Conservation (phyloP, 805 yeast species). For the Saitoella complicata region DNA sequence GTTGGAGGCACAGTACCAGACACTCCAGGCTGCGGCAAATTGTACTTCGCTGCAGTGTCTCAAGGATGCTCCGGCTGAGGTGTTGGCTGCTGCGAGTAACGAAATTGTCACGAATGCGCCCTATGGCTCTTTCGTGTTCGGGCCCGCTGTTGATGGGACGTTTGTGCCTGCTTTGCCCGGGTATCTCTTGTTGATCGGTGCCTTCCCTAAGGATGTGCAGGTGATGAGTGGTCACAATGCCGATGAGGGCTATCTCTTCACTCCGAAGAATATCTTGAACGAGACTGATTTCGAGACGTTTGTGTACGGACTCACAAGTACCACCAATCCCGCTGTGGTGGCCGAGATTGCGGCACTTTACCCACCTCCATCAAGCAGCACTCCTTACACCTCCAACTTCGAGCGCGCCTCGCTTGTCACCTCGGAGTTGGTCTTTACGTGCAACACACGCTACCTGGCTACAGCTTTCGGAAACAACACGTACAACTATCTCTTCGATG, state of each 20-base stretch:
- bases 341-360: conserved; percentile 5
- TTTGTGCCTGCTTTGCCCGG: conserved; percentile 9
- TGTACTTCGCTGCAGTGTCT: conserved; percentile 9
- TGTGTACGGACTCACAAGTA: conserved; percentile 6
- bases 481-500: conserved; percentile 6
- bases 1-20: conserved; percentile 5
- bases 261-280: conserved; percentile 6
- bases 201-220: conserved; percentile 4
- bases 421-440: conserved; percentile 9
- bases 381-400: conserved; percentile 1
- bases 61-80: conserved; percentile 1
- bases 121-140: conserved; percentile 10
- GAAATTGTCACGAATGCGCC: conserved; percentile 2
- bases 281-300: conserved; percentile 4
- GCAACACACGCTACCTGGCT: conserved; percentile 2
- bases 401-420: conserved; percentile 6
- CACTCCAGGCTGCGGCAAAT: conserved; percentile 5
- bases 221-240: conserved; percentile 6
- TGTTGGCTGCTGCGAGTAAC: conserved; percentile 6
- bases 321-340: conserved; percentile 5
- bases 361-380: conserved; percentile 1
- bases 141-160: conserved; percentile 10
- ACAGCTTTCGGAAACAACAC: background rate
- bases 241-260: conserved; percentile 12
- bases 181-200: conserved; percentile 7